Conservation (phyloP, 345 rosid genomes). For the Iberis pinnata region DNA sequence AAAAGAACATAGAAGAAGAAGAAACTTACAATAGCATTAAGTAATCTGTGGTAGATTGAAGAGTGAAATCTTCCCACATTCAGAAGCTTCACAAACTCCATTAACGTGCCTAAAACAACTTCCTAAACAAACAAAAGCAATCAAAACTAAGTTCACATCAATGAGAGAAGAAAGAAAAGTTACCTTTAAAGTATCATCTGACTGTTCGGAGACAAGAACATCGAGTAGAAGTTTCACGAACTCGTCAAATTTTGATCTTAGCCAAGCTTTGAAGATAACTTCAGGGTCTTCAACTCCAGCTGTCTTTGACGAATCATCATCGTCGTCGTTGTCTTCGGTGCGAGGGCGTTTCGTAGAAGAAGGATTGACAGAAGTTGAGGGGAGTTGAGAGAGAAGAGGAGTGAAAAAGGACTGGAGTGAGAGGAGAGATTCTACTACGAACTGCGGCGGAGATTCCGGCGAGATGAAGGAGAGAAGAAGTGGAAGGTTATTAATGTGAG, state of each 20-base stretch:
- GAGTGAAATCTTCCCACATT: conserved; percentile 66
- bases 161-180: conserved; percentile 4
- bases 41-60: conserved; percentile 58
- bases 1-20: not conserved
- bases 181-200: conserved; percentile 58
- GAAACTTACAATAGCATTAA: conserved; percentile 55
- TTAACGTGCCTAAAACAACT: conserved; percentile 62
- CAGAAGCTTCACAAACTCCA: conserved; percentile 73
- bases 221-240: conserved; percentile 45
- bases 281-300: conserved; percentile 45
- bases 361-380: conserved; percentile 35
- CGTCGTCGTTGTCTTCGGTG: not conserved
- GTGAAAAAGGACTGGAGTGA: conserved; percentile 88
- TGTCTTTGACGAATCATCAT: conserved; percentile 19
- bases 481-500: conserved; percentile 75
- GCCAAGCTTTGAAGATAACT: conserved; percentile 61
- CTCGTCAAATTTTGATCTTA: conserved; percentile 73
- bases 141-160: not conserved
- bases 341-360: conserved; percentile 26
- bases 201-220: conserved; percentile 36
- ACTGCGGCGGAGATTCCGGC: conserved; percentile 52
- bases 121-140: conserved; percentile 38
- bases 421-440: conserved; percentile 71
- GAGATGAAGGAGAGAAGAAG: conserved; percentile 61
- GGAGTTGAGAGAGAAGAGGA: conserved; percentile 69